Evolutionary conservation across 2,329 filamentous ascomycete species (phyloP), one percentile per base, ranked within the genome.

Genomic region (Ascochyta clinopodiicola): DNA sequence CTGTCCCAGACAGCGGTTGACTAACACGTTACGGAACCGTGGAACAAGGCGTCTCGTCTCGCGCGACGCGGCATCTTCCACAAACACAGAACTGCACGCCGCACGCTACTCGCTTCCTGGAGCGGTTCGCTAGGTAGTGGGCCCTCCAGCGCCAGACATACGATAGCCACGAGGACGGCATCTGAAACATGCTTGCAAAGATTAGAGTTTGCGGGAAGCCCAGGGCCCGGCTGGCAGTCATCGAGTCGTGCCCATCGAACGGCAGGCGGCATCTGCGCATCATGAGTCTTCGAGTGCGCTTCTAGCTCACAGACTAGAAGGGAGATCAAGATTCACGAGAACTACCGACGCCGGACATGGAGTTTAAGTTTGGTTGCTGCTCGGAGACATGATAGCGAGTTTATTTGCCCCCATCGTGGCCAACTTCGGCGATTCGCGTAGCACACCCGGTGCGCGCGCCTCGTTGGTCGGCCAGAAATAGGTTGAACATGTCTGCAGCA

Each of bases 141-240:
- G 22, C 22, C 38, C 8, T 44, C 22, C 5, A 32, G 39, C 27
- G 36, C 44, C 43, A 39, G 46, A 47, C 22, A 17, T 17, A 43
- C 42, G 31, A 50, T 21, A 42, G 37, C 56, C 58, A 59, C 52
- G 50, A 63, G 52, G 48, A 44, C 40, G 31, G 34, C 39, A 43
- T 44, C 56, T 67, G 65, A 67, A 68, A 68, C 65, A 50, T 59
- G 51, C 51, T 60, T 50, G 48, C 36, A 45, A 49, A 50, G 44
- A 58, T 65, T 63, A 68, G 44, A 66, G 58, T 66, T 61, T 60
- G 50, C 61, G 64, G 64, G 64, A 57, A 37, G 54, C 42, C 46
- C 56, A 54, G 49, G 51, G 57, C 25, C 47, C 27, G 43, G 38
- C 46, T 50, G 37, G 24, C 37, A 29, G 29, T 42, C 15, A 9